Base-by-base conservation (phyloP, 352 stramenopile species). In the Pythium chondricola region DNA sequence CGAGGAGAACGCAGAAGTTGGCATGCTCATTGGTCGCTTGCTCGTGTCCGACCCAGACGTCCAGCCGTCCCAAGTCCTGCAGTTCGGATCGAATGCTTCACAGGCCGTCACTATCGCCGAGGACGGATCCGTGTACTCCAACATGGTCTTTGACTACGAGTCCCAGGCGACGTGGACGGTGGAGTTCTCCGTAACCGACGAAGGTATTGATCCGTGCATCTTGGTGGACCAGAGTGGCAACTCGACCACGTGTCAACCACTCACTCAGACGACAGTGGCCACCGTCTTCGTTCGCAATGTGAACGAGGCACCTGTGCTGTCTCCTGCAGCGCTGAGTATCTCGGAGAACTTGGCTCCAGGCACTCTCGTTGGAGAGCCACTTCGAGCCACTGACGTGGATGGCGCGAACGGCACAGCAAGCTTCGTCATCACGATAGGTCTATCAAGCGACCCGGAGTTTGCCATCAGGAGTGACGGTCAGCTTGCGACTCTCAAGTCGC, bases 231-330 rank as follows among this genome's bases (percentile, higher is more conserved):
- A 51, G 17, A 44, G 40, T 14, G 40, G 17, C 6, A 48, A 65
- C 22, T 32, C 18, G 20, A 62, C 33, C 18, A 38, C 41, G 6
- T 69, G 61, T 29, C 11, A 36, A 17, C 41, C 52, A 7, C 47
- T 66, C 17, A 38, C 51, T 2, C 45, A 37, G 0, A 44, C 50
- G 5, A 35, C 42, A 0, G 55, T 48, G 6, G 20, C 60, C 0
- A 29, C 6, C 4, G 47, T 69, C 4, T 25, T 13, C 0, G 40
- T 80, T 27, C 27, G 50, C 20, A 69, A 85, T 43, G 63, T 77
- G 2, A 85, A 85, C 42, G 74, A 85, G 43, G 51, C 74, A 1
- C 74, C 74, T 0, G 45, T 31, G 9, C 21, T 85, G 6, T 13
- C 52, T 0, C 6, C 47, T 13, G 47, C 31, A 1, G 43, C 8